phyloP scores from a whole-genome alignment of 257 asterid genomes.

The Thymus quinquecostatus region DNA sequence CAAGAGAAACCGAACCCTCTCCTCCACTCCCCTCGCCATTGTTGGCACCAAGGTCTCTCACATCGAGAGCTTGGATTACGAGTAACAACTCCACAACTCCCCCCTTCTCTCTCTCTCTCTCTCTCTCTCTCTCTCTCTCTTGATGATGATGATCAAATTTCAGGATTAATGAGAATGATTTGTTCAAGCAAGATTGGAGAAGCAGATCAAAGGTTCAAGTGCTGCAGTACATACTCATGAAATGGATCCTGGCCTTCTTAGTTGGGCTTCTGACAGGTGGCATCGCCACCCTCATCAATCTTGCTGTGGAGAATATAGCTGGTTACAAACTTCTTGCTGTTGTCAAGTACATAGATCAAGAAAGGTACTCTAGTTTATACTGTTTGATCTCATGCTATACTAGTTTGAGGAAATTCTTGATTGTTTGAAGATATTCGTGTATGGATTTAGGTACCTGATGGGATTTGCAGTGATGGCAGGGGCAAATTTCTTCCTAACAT shows the following conservation, averaged over 20 bases:
- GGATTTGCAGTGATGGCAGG: constrained; percentile 66
- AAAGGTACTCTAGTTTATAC: constrained; percentile 46
- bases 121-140: too few species aligned
- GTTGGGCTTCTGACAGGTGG: constrained; percentile 87
- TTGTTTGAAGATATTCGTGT: not conserved
- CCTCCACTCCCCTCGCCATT: constrained; percentile 70
- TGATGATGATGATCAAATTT: not conserved
- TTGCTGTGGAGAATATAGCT: constrained; percentile 82
- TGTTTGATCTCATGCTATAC: not conserved
- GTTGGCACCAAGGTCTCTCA: constrained; percentile 86
- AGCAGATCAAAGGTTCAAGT: constrained; percentile 79
- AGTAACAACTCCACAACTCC: constrained; percentile 49
- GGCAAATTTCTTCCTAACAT: constrained; percentile 63
- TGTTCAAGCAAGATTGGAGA: constrained; percentile 98
- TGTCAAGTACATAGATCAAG: constrained; percentile 56
- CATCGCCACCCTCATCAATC: constrained; percentile 78
- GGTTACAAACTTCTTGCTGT: constrained; percentile 79
- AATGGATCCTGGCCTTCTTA: constrained; percentile 83
- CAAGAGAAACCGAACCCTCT: constrained; percentile 63
- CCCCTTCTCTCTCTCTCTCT: too few species aligned
- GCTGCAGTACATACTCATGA: constrained; percentile 69
- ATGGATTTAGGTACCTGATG: constrained; percentile 65
- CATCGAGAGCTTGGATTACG: constrained; percentile 90
- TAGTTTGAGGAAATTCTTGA: not conserved
- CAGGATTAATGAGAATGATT: constrained; percentile 91